Base-by-base conservation (phyloP, 345 rosid species). In the Salix udensis region DNA sequence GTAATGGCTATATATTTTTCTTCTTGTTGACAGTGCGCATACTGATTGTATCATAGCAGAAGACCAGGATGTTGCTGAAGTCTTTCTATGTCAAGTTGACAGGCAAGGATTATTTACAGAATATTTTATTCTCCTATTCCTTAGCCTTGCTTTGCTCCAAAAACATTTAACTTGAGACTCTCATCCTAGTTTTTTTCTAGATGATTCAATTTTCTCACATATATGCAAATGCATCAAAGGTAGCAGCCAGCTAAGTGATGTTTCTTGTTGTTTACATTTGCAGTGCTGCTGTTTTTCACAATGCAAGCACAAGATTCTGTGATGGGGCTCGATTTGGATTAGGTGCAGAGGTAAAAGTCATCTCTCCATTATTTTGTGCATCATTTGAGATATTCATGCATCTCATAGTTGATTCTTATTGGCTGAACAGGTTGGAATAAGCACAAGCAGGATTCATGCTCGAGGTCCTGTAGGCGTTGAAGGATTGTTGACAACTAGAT, bases 391-490 rank as follows among this genome's bases (percentile, higher is more conserved):
- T 28, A 11, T 75, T 72, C 34, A 48, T 26, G 67, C 16, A 60
- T 67, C 50, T 79, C 65, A 36, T 5, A 53, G 52, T 55, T 67
- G 44, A 71, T 66, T 67, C 31, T 82, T 48, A 50, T 30, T 73
- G 68, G 24, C 44, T 76, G 72, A 19, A 74, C 74, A 93, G 99
- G 98, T 96, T 65, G 99, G 99, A 76, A 92, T 92, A 83, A 94
- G 99, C 82, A 94, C 98, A 16, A 88, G 98, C 79, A 88, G 97
- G 83, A 96, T 96, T 73, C 99, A 96, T 81, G 99, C 99, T 16
- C 97, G 99, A 8, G 99, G 99, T 74, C 98, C 99, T 60, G 99
- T 96, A 2, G 99, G 98, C 53, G 98, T 96, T 11, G 99, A 92
- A 85, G 99, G 99, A 74, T 69, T 96, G 83, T 80, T 96, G 69